Evolutionary conservation across 2,329 filamentous ascomycete species (phyloP), one percentile per base, ranked within the genome.

Genomic region (Cladophialophora carrionii): DNA sequence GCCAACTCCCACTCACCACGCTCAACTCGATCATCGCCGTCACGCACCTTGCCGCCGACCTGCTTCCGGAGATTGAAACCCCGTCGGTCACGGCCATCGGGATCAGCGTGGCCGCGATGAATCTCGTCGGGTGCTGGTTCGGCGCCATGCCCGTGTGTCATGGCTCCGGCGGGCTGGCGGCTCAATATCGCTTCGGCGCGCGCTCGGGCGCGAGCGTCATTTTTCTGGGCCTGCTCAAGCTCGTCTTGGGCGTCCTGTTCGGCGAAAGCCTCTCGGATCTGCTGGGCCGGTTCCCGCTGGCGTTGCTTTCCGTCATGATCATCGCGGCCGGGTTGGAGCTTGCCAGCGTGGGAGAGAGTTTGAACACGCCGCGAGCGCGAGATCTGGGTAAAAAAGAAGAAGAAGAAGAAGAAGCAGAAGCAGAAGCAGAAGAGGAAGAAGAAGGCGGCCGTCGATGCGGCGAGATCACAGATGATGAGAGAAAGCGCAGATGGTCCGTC

Each of bases 111-210:
- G 88, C 89, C 0, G 73, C 82, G 1, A 96, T 96, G 86, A 98
- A 98, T 74, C 80, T 97, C 3, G 76, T 90, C 0, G 90, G 90
- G 17, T 93, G 91, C 72, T 96, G 91, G 90, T 96, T 96, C 72
- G 93, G 93, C 55, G 90, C 90, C 4, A 98, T 97, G 95, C 95
- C 94, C 2, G 88, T 95, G 3, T 98, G 95, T 74, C 95, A 98
- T 75, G 94, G 94, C 4, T 92, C 92, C 0, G 94, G 94, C 2
- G 94, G 94, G 0, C 81, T 98, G 0, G 95, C 95, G 4, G 95
- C 90, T 0, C 94, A 98, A 75, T 91, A 92, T 76, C 87, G 92
- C 4, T 98, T 98, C 71, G 94, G 94, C 0, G 93, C 94, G 4
- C 88, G 94, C 55, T 96, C 91, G 65, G 94, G 94, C 9, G 87